A percentile compares a stretch with the other conserved stretches of the same genome.
These are phyloP conservation scores for Penicillium egyptiacum DNA, from an alignment of 495 filamentous ascomycete genomes.

Conservation along the genomic window DNA sequence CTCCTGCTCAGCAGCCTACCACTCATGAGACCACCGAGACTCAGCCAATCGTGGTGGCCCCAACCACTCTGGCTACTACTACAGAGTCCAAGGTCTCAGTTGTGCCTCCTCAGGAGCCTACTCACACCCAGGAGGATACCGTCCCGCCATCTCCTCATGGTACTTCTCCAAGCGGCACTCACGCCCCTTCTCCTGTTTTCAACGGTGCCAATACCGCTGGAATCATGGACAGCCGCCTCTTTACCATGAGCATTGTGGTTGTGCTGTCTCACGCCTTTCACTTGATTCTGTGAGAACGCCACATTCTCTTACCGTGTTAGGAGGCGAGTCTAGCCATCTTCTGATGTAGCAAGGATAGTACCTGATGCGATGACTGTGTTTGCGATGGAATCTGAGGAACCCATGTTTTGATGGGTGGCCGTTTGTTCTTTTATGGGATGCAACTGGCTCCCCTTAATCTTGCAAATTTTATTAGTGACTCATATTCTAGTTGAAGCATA, in stretches of 20 bases:
- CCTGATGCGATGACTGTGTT: background rate
- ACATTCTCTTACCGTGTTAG: background rate
- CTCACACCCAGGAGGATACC: background rate
- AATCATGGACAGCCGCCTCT: conserved; percentile 1
- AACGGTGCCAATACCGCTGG: conserved; percentile 7
- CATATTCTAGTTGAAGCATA: conserved; percentile 12
- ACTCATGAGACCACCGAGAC: background rate
- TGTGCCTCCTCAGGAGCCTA: background rate
- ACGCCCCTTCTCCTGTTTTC: conserved; percentile 4
- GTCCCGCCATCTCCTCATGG: background rate
- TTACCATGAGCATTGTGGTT: conserved; percentile 2
- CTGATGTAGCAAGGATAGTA: background rate
- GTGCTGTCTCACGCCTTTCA: background rate
- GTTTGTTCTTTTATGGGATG: conserved; percentile 4
- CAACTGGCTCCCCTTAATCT: conserved; percentile 7
- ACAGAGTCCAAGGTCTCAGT: background rate
- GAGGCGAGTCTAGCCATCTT: conserved; percentile 6
- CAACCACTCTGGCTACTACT: conserved; percentile 3
- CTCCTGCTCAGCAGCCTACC: background rate
- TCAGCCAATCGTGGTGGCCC: background rate
- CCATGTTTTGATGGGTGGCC: conserved; percentile 1
- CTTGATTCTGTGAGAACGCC: conserved; percentile 1
- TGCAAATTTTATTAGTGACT: conserved; percentile 8
- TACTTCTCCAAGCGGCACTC: background rate
- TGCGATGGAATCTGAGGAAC: background rate